Evolutionary conservation across 805 yeast species (phyloP), one percentile per base, ranked within the genome.

Genomic region (Kodamaea lidongshanica): DNA sequence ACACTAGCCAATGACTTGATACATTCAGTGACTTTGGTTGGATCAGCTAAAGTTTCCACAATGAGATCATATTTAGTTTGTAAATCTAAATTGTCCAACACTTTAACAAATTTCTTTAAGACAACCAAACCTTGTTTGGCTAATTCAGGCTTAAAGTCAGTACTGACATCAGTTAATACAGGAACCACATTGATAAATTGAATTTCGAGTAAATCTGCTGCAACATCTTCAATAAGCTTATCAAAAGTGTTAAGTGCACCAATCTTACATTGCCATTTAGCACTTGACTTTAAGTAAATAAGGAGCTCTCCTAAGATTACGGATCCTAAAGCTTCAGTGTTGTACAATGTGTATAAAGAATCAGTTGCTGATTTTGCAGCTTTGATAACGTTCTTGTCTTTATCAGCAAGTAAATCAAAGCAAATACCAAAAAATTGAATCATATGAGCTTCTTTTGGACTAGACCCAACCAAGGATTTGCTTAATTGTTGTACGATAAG

Each of bases 101-200:
- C 80, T 44, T 75, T 72, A 40, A 88, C 94, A 45, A 79, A 85
- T 34, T 69, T 70, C 25, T 72, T 69, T 56, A 87, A 67, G 10
- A 85, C 71, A 45, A 73, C 71, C 45, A 77, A 62, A 43, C 96
- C 97, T 35, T 76, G 85, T 45, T 81, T 78, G 16, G 96, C 87
- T 34, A 92, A 70, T 61, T 89, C 98, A 2, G 96, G 96, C 66
- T 89, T 89, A 72, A 92, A 86, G 56, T 89, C 98, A 34, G 94
- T 89, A 41, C 95, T 75, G 62, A 79, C 72, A 58, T 85, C 94
- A 19, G 95, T 85, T 48, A 89, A 69, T 7, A 82, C 71, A 21
- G 98, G 97, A 19, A 89, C 75, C 4, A 85, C 72, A 33, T 71
- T 73, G 38, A 78, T 77, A 57, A 89, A 89, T 44, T 79, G 77